These are phyloP conservation scores for Dittrichia graveolens DNA, from an alignment of 129 eudicot species.

Conservation along the genomic window DNA sequence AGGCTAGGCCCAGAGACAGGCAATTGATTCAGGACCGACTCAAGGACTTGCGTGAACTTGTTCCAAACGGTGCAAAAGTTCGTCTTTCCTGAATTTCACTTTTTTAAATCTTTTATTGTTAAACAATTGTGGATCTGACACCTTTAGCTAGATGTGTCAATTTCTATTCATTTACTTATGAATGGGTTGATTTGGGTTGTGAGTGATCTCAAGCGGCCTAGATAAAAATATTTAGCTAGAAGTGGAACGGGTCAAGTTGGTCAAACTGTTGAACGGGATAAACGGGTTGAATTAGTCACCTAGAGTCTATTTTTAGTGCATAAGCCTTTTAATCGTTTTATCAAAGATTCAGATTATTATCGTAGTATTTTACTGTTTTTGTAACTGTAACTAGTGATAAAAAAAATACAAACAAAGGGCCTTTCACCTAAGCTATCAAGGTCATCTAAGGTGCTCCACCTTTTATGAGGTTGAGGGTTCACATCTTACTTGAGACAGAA, in stretches of 20 bases:
- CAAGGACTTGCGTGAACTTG: constrained; percentile 81
- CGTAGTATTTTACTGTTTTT: neutral
- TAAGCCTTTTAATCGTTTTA: neutral
- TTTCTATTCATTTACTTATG: neutral
- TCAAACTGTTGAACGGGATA: no score
- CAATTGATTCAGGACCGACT: constrained; percentile 91
- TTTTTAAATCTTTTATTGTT: constrained; percentile 4
- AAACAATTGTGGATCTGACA: neutral
- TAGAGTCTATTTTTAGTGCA: neutral
- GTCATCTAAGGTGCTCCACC: no score
- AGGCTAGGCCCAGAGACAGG: constrained; percentile 83
- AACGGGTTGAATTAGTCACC: neutral
- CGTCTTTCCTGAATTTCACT: constrained; percentile 12
- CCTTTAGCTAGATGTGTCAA: neutral
- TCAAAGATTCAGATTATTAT: neutral
- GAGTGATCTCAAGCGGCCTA: neutral
- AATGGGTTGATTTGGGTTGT: constrained; percentile 7
- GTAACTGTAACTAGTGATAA: neutral
- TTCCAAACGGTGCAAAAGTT: constrained; percentile 77
- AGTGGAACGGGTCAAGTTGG: constrained; percentile 8
- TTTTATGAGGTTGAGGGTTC: no score
- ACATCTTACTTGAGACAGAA: no score
- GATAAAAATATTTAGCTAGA: neutral
- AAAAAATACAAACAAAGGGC: no score
- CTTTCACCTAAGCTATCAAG: no score